Conservation (phyloP, 495 filamentous ascomycete species). For the Penicillium turbatum region DNA sequence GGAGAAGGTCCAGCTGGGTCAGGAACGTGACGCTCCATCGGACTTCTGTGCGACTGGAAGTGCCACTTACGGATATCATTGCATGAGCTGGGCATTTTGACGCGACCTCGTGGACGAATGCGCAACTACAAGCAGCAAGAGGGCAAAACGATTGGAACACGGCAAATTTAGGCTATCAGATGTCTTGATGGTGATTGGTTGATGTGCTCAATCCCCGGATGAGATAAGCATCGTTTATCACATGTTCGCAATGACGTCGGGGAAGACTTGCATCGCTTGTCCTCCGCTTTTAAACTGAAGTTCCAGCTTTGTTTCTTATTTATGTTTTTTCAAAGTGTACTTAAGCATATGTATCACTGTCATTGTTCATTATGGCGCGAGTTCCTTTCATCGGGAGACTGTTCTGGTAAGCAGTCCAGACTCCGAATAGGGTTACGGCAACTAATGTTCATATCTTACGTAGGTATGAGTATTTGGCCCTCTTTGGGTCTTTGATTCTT, state of each 20-base stretch:
- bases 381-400: conserved; percentile 82
- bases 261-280: neutral
- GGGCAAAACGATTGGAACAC: neutral
- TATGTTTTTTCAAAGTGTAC: neutral
- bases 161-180: conserved; percentile 23
- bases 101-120: conserved; percentile 1
- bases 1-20: conserved; percentile 2
- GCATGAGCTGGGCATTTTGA: conserved; percentile 89
- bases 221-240: conserved; percentile 40
- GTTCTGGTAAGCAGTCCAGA: conserved; percentile 52
- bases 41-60: neutral
- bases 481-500: conserved; percentile 76
- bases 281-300: conserved; percentile 1
- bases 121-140: conserved; percentile 6
- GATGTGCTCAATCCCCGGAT: conserved; percentile 25
- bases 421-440: neutral
- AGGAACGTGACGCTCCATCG: neutral
- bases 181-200: conserved; percentile 19
- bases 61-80: conserved; percentile 80
- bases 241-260: conserved; percentile 30
- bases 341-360: conserved; percentile 2
- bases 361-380: conserved; percentile 52
- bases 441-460: neutral
- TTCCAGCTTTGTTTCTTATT: neutral
- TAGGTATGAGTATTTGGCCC: conserved; percentile 79